phyloP scores from a whole-genome alignment of 2,329 filamentous ascomycete genomes.

The Onygenales sp. region DNA sequence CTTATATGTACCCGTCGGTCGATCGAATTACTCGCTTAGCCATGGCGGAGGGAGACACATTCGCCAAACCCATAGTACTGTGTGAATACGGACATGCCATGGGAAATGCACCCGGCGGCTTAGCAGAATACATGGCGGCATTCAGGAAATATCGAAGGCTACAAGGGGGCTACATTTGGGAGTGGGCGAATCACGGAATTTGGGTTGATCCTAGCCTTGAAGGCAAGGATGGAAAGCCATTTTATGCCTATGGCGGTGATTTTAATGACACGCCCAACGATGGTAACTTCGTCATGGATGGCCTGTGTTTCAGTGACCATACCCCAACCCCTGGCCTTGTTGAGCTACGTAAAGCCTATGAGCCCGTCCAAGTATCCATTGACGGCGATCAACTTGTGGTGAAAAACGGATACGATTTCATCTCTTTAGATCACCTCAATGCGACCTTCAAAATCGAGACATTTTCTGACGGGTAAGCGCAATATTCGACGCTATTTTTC shows the following conservation, averaged over 20 bases:
- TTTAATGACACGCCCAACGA: constrained; percentile 55
- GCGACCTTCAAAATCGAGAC: constrained; percentile 38
- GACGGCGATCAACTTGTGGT: constrained; percentile 31
- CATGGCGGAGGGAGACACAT: constrained; percentile 38
- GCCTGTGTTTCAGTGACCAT: constrained; percentile 46
- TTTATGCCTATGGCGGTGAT: constrained; percentile 53
- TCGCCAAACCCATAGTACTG: constrained; percentile 31
- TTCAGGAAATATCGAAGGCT: constrained; percentile 53
- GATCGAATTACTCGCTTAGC: constrained; percentile 42
- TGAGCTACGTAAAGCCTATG: constrained; percentile 50
- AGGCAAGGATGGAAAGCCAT: constrained; percentile 28
- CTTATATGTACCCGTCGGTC: constrained; percentile 56
- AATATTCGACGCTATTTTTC: not conserved
- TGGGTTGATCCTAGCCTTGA: constrained; percentile 33
- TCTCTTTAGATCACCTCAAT: constrained; percentile 33
- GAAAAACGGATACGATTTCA: constrained; percentile 44
- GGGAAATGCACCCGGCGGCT: constrained; percentile 63
- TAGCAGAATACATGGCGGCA: constrained; percentile 57
- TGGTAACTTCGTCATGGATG: constrained; percentile 54
- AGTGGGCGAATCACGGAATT: constrained; percentile 55
- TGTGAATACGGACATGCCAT: constrained; percentile 54
- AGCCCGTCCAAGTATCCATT: constrained; percentile 41
- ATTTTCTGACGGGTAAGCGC: constrained; percentile 32
- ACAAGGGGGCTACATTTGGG: constrained; percentile 60
- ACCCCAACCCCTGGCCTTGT: constrained; percentile 47